Evolutionary conservation across 352 stramenopile species (phyloP), one percentile per base, ranked within the genome.

Genomic region (Phytopythium cucurbitacearum): DNA sequence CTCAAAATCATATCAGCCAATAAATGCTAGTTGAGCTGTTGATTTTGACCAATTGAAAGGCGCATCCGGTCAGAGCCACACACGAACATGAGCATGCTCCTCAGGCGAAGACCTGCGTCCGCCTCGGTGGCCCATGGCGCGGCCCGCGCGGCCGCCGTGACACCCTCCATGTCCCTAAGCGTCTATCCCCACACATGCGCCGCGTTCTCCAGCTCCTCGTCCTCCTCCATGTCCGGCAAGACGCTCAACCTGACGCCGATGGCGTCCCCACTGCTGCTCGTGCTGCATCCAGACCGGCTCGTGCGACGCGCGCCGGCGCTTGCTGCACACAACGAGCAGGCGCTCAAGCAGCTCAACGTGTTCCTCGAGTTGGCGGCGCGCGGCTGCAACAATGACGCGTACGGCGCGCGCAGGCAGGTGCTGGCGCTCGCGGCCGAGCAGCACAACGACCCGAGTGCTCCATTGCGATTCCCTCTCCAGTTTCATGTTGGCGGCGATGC

Each of bases 261-360:
- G 48, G 77, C 76, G 53, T 87, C 81, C 48, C 81, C 81, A n/a
- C 60, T 91, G 47, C 60, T 91, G 32, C 56, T 89, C 38, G 69
- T 77, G 8, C 59, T 91, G 50, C 81, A 91, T 59, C 81, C 81
- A 3, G 81, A 91, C 60, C 77, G 65, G 33, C 59, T 89, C 37
- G 73, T 85, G 51, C 73, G 67, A 5, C 69, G 82, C 41, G 69
- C 73, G 3, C 58, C 67, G 1, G 33, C 48, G 28, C 53, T 83
- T 15, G 76, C 75, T n/a, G 58, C 58, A 15, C 62, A 74, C 55
- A 89, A 91, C 45, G 80, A 89, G 59, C 59, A 80, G 13, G 79
- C 80, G 11, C 67, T 91, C n/a, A 91, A 91, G 61, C 69, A 87
- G 48, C 72, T 91, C 50, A 91, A 91, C 61, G 59, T 78, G 46